Conservation (phyloP, 352 stramenopile genomes). For the Achlya hypogyna region DNA sequence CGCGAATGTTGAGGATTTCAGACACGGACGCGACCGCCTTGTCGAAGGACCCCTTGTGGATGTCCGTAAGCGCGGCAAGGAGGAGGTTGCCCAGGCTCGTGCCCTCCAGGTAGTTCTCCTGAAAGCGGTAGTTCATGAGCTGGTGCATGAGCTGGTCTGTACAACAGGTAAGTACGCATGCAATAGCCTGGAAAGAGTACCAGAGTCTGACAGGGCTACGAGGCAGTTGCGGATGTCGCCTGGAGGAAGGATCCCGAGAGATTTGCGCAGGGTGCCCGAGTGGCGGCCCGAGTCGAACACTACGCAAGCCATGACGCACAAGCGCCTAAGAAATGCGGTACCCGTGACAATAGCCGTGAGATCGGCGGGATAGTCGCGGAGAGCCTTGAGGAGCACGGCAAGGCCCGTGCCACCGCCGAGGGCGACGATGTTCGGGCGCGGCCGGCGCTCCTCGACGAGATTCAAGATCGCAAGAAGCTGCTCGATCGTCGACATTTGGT, state of each 20-base stretch:
- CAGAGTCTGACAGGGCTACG: constrained; percentile 71
- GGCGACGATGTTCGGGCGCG: constrained; percentile 77
- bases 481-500: constrained; percentile 73
- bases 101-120: constrained; percentile 82
- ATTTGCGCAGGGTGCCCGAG: constrained; percentile 70
- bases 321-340: constrained; percentile 13
- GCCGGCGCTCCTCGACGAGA: constrained; percentile 67
- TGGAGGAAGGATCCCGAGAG: constrained; percentile 69
- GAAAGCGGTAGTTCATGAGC: constrained; percentile 84
- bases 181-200: constrained; percentile 30
- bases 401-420: constrained; percentile 71
- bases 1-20: constrained; percentile 80
- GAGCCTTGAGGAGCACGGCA: constrained; percentile 73
- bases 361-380: constrained; percentile 74
- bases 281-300: constrained; percentile 81
- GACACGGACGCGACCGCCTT: constrained; percentile 71
- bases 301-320: constrained; percentile 7
- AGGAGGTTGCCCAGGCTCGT: constrained; percentile 76
- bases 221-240: constrained; percentile 83
- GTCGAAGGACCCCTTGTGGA: constrained; percentile 69
- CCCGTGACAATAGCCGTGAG: constrained; percentile 79
- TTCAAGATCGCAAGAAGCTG: constrained; percentile 63
- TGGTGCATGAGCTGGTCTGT: constrained; percentile 73
- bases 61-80: constrained; percentile 67
- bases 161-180: background rate